Base-by-base conservation (phyloP, 441 rosid species). In the Flueggea neowawraea region DNA sequence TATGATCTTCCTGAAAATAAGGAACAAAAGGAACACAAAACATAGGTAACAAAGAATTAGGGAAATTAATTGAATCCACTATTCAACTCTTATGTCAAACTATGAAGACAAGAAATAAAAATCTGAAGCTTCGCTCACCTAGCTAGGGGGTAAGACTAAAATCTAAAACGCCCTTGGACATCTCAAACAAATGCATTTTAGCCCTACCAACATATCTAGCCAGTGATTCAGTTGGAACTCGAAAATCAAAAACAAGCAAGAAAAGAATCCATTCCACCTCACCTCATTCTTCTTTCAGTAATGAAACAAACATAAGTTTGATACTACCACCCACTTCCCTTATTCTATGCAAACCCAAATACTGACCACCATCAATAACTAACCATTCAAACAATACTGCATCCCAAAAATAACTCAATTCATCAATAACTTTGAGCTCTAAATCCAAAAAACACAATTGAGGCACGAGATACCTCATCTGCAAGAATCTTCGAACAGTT, bases 401-500 rank as follows among this genome's bases (percentile, higher is more conserved):
- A 32, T 5, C 10, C 10, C 59, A 31, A 45, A 4, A 48, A 57
- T 31, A 57, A 52, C 12, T 14, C 22, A 31, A 31, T 22, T 41
- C 36, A 17, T 32, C 12, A n/a, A 15, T 16, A 22, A 49, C 31
- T 5, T 10, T 31, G 49, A 16, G 49, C 16, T 16, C 17, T 54
- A 22, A 43, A 41, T 36, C 22, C 14, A 12, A 43, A 3, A 54
- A 0, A 52, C 64, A 54, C 28, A 31, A 55, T 7, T 9, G 45
- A 36, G 54, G 49, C 62, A 52, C 33, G 52, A 6, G 31, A 58
- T 79, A 94, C 99, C 97, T 95, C 99, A 55, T 84, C 91, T 6
- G 91, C 88, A 14, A 95, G 73, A 65, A 95, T 84, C 80, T 90
- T 91, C 9, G 98, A 91, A 79, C 99, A 95, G 78, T 90, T 95